A percentile compares a stretch with the other conserved stretches of the same genome.
Evolutionary conservation across 2,329 filamentous ascomycete species (phyloP).

Genomic region (Cladosporium velox): DNA sequence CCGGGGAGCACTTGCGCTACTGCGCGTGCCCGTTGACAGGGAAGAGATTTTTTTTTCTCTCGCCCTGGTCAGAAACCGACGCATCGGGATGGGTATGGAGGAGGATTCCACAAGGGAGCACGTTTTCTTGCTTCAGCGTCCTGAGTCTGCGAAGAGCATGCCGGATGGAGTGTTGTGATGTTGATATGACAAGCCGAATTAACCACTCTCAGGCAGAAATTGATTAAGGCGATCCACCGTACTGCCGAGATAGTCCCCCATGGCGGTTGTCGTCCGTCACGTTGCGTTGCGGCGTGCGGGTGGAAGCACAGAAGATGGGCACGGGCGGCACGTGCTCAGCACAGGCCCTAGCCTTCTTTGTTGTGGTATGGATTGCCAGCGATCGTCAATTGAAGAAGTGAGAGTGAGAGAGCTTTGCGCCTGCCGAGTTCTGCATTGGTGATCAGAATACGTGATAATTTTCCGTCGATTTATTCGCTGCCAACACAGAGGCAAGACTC

Average conservation of each 20-base stretch:
- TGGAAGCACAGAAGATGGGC: background rate
- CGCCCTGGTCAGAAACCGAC: background rate
- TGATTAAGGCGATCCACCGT: constrained; percentile 1
- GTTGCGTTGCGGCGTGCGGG: background rate
- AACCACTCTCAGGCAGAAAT: background rate
- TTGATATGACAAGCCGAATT: background rate
- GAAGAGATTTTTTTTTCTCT: constrained; percentile 17
- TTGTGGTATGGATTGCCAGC: background rate
- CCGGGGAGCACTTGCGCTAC: background rate
- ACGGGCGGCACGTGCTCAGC: constrained; percentile 8
- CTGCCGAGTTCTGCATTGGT: background rate
- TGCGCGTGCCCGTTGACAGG: constrained; percentile 15
- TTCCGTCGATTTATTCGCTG: background rate
- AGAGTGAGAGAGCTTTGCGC: background rate
- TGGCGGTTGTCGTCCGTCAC: background rate
- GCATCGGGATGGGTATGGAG: background rate
- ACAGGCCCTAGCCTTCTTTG: constrained; percentile 4
- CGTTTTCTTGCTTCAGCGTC: background rate
- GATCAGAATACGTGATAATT: background rate
- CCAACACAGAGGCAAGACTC: background rate
- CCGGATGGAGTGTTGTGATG: background rate
- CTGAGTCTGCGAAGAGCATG: background rate
- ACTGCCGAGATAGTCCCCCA: background rate
- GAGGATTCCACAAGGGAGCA: background rate
- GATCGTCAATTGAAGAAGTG: background rate